A percentile compares a stretch with the other conserved stretches of the same genome.
These are phyloP conservation scores for Drechslerella stenobrocha DNA, from an alignment of 2,329 filamentous ascomycete genomes.

Conservation along the genomic window DNA sequence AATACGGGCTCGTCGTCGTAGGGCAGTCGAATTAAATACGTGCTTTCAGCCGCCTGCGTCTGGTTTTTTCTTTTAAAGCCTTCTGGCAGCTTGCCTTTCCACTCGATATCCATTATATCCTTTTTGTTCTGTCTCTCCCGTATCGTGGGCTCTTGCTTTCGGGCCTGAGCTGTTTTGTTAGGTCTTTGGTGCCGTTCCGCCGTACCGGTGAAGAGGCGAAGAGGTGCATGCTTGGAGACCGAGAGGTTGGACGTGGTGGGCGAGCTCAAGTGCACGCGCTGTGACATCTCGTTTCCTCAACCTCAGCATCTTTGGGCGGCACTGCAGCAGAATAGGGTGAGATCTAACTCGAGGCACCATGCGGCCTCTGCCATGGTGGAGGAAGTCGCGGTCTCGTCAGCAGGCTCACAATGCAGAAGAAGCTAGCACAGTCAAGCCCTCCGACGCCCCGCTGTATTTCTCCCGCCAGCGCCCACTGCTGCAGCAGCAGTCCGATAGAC, in stretches of 20 bases:
- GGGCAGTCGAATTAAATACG: constrained; percentile 7
- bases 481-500: constrained; percentile 4
- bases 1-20: background rate
- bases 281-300: no score
- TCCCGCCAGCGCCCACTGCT: background rate
- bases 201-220: background rate
- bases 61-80: constrained; percentile 7
- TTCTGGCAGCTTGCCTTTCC: constrained; percentile 18
- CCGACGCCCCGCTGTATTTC: background rate
- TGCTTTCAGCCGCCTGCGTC: constrained; percentile 29
- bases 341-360: constrained; percentile 10
- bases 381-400: constrained; percentile 7
- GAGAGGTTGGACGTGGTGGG: background rate
- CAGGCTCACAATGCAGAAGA: constrained; percentile 7
- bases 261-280: no score
- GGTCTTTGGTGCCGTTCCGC: no score
- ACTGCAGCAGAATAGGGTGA: background rate
- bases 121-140: background rate
- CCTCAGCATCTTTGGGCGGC: no score
- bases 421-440: constrained; percentile 7
- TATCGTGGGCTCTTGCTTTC: background rate
- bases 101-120: background rate
- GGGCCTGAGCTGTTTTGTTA: no score
- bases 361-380: constrained; percentile 5
- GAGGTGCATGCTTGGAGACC: background rate